Conservation (phyloP, 2,329 filamentous ascomycete species). For the Domatiomyces globalis region DNA sequence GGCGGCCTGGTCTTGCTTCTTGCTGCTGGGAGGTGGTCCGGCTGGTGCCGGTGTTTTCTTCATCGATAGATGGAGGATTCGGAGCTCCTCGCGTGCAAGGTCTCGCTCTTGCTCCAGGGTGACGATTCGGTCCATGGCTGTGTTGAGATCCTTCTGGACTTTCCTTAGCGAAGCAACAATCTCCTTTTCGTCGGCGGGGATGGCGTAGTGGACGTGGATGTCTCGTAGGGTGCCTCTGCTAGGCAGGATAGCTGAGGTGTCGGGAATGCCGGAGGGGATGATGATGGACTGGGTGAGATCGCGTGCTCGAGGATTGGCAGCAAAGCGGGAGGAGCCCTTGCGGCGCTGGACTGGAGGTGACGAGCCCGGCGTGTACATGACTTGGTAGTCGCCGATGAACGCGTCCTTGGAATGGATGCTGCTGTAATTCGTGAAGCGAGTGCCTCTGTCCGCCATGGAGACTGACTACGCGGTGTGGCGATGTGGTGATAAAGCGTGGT, state of each 20-base stretch:
- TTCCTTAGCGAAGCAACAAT: constrained; percentile 18
- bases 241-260: constrained; percentile 17
- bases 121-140: constrained; percentile 17
- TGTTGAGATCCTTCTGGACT: constrained; percentile 16
- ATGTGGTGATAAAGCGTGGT: background rate
- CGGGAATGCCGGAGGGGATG: constrained; percentile 16
- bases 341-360: constrained; percentile 12
- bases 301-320: constrained; percentile 6
- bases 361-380: constrained; percentile 19
- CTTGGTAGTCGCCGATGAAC: constrained; percentile 18
- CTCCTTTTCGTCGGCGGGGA: constrained; percentile 19
- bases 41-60: constrained; percentile 10
- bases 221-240: constrained; percentile 15
- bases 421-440: constrained; percentile 16
- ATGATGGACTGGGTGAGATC: constrained; percentile 16
- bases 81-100: constrained; percentile 15
- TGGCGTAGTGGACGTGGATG: constrained; percentile 15
- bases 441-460: constrained; percentile 14
- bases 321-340: constrained; percentile 16
- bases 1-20: background rate
- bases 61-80: constrained; percentile 9
- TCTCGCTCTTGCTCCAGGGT: constrained; percentile 17
- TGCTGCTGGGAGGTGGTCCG: too few relatives aligned
- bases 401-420: constrained; percentile 18
- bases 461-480: too few relatives aligned